Base-by-base conservation (phyloP, 495 filamentous ascomycete genomes). In the Neohortaea acidophila region DNA sequence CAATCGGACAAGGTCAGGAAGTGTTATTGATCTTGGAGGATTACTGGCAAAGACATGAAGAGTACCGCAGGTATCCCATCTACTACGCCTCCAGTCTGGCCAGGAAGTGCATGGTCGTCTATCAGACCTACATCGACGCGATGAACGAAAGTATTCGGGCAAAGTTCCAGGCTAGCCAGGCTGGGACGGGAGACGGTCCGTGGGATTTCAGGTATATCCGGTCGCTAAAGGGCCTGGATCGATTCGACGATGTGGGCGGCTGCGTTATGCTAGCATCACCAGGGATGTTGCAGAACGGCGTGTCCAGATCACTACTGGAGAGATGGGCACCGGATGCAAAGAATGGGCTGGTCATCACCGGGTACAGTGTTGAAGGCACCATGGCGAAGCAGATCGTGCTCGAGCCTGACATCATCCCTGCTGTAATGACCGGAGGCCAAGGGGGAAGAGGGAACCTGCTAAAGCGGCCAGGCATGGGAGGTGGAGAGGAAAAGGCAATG, bases 81-180 rank as follows among this genome's bases (percentile, higher is more conserved):
- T 97, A 94, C 63, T 97, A 94, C 58, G 89, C 89, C 34, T 84
- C 79, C 44, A 92, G 87, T 53, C 69, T 94, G 33, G 89, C 89
- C 1, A 65, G 87, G 46, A 89, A 92, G 57, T 97, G 89, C 55
- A 97, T 97, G 89, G 72, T 93, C 13, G 85, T 97, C 4, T 97
- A 97, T 53, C 87, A 94, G 58, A 97, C 89, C 1, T 96, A 94
- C 52, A 80, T 94, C 42, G 79, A 81, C 37, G 81, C 84, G 19
- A 97, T 97, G 89, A 97, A 97, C 55, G 87, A 94, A 55, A 94
- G 93, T 50, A 96, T 97, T 60, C 94, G 92, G 53, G 70, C 80
- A 2, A 68, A 89, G 6, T 92, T 91, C 61, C 41, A 49, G 19
- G 33, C 38, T 3, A 13, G n/a, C 21, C 34, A 37, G 21, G 22